phyloP scores from a whole-genome alignment of 2,329 filamentous ascomycete species.

The Aureobasidium sp. region DNA sequence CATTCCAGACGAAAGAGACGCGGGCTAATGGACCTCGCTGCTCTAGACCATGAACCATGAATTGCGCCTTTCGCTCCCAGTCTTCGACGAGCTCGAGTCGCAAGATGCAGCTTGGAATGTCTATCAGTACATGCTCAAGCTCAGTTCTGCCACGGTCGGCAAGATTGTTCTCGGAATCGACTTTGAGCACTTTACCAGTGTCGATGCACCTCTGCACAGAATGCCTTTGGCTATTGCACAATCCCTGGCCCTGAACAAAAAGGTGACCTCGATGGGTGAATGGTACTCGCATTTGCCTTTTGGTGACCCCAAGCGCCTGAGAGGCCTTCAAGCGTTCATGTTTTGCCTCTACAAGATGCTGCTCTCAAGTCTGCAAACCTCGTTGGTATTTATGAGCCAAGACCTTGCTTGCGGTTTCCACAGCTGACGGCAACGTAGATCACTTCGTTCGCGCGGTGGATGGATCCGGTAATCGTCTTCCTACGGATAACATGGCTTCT shows the following conservation, averaged over 20 bases:
- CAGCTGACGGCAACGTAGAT: constrained; percentile 34
- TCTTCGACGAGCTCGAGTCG: constrained; percentile 43
- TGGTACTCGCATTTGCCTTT: constrained; percentile 54
- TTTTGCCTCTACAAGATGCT: too few relatives aligned
- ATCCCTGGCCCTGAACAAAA: constrained; percentile 51
- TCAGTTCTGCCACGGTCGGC: constrained; percentile 38
- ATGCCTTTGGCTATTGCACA: too few relatives aligned
- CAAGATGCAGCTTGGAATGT: constrained; percentile 40
- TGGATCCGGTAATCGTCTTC: not conserved
- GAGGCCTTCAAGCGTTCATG: constrained; percentile 17
- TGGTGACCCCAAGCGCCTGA: constrained; percentile 46
- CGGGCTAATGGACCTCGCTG: too few relatives aligned
- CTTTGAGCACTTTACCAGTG: constrained; percentile 37
- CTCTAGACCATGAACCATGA: too few relatives aligned
- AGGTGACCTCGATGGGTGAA: constrained; percentile 43
- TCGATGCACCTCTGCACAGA: constrained; percentile 41
- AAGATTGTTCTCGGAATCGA: constrained; percentile 40
- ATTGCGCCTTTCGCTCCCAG: too few relatives aligned
- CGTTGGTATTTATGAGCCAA: too few relatives aligned
- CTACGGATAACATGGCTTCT: constrained; percentile 21
- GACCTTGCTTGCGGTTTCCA: too few relatives aligned
- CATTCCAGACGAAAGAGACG: too few relatives aligned
- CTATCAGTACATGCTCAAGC: constrained; percentile 46
- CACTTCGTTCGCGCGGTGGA: constrained; percentile 50
- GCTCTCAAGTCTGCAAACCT: too few relatives aligned